Conservation (phyloP, 768 basidiomycete species). For the Boletus insuetus region DNA sequence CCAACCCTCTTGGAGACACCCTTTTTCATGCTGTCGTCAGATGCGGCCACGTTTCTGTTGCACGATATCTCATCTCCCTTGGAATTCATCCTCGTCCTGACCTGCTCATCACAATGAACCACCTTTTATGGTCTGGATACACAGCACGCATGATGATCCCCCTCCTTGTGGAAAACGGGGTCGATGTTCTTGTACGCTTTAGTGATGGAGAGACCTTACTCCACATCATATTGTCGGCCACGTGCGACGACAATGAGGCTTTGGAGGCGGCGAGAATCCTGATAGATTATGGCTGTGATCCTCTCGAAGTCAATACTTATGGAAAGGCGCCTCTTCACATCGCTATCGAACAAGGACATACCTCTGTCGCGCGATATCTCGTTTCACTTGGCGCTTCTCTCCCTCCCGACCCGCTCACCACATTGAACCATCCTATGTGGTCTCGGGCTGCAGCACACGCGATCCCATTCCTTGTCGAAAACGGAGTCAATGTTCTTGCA, state of each 20-base stretch:
- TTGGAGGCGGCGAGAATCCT: background rate
- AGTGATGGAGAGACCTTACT: background rate
- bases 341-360: background rate
- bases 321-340: background rate
- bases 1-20: background rate
- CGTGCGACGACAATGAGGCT: background rate
- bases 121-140: no score
- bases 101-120: background rate
- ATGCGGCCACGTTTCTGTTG: background rate
- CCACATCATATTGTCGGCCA: background rate
- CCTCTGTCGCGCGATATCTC: background rate
- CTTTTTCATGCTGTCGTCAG: background rate
- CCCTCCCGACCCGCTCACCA: background rate
- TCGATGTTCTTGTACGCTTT: background rate
- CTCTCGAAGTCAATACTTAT: background rate
- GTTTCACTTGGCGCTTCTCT: background rate
- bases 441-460: background rate
- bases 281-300: background rate
- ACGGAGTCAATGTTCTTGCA: background rate
- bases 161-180: background rate
- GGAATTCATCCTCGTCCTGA: background rate
- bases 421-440: no score
- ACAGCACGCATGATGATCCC: background rate
- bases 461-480: background rate
- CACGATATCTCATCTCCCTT: background rate